A percentile compares a stretch with the other conserved stretches of the same genome.
Conservation (phyloP, 129 eudicot genomes). For the Helianthus tuberosus region DNA sequence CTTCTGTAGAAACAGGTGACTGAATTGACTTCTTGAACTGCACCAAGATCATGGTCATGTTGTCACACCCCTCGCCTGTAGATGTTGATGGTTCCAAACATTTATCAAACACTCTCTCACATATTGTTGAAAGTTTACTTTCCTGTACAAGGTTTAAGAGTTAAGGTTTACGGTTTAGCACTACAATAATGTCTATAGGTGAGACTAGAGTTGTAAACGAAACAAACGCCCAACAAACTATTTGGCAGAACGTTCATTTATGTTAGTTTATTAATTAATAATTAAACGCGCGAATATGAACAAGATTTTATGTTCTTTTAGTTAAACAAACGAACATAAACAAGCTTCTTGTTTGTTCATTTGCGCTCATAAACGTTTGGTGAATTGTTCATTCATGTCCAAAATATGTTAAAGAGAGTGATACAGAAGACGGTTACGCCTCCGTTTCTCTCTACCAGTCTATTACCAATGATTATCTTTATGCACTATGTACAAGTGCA, state of each 20-base stretch:
- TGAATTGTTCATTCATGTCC: no score
- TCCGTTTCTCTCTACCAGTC: no score
- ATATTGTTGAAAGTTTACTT: conserved; percentile 68
- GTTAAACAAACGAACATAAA: neutral
- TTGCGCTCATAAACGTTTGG: no score
- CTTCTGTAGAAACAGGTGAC: conserved; percentile 24
- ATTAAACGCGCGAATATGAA: neutral
- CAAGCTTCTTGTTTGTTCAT: neutral
- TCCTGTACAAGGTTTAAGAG: conserved; percentile 53
- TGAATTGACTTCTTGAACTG: conserved; percentile 71
- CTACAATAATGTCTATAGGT: neutral
- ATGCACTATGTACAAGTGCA: neutral
- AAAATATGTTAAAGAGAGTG: no score
- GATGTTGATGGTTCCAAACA: conserved; percentile 96
- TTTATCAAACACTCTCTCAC: conserved; percentile 75
- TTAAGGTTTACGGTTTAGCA: neutral
- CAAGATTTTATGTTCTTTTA: neutral
- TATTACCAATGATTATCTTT: neutral
- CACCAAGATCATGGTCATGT: conserved; percentile 97
- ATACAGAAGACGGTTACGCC: no score
- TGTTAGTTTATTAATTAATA: neutral
- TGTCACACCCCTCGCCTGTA: conserved; percentile 98
- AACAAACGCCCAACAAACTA: no score
- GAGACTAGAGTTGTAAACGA: neutral
- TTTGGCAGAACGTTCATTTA: neutral